Percentiles rank a stretch among this genome's conserved stretches.
Conservation (phyloP, 2,329 filamentous ascomycete species). For the Didymella keratinophila region DNA sequence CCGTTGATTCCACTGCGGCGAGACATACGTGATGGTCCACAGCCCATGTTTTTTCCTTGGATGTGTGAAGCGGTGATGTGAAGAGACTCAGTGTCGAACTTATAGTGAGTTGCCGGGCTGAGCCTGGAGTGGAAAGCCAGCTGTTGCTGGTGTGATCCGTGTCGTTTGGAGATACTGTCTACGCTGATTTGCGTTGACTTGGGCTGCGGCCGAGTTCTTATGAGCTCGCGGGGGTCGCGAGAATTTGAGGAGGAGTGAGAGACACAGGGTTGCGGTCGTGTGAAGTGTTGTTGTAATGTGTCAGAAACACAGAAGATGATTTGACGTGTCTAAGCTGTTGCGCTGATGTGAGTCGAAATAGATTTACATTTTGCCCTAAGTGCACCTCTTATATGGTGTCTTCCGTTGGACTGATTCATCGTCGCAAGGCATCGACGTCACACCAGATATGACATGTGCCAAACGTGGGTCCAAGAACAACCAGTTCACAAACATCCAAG, state of each 20-base stretch:
- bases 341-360: neutral
- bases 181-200: slow-evolving; percentile 7
- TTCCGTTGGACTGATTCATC: neutral
- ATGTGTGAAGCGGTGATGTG: neutral
- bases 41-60: slow-evolving; percentile 7
- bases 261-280: neutral
- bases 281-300: too few relatives aligned
- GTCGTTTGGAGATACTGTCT: neutral
- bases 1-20: slow-evolving; percentile 6
- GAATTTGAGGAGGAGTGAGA: neutral
- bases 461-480: slow-evolving; percentile 2
- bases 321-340: neutral
- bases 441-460: slow-evolving; percentile 16
- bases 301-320: neutral
- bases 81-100: neutral
- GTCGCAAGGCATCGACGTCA: slow-evolving; percentile 5
- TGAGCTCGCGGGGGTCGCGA: neutral
- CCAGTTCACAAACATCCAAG: neutral
- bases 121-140: neutral
- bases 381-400: slow-evolving; percentile 3
- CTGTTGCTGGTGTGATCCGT: neutral
- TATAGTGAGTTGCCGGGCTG: neutral
- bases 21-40: slow-evolving; percentile 17
- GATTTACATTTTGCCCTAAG: neutral
- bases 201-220: neutral